Evolutionary conservation across 1,284 basidiomycete species (phyloP), one percentile per base, ranked within the genome.

Genomic region (Moesziomyces antarcticus): DNA sequence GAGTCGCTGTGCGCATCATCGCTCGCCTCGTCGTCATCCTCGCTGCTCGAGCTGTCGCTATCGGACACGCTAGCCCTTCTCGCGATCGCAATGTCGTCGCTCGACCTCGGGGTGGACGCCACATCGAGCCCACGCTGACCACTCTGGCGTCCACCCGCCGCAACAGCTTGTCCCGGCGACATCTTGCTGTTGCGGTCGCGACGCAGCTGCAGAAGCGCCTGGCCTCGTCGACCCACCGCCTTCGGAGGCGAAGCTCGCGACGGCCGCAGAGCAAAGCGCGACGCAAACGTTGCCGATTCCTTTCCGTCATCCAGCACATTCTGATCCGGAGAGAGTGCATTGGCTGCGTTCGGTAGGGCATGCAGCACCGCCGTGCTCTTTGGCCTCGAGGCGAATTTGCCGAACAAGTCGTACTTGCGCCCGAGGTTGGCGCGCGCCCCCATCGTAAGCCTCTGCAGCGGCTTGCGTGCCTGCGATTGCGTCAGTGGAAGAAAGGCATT

Each of bases 401-500:
- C 74, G 3, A 69, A 44, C 45, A 62, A 24, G 22, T 72, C 71
- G 27, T 76, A 75, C 42, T 75, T 75, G 49, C 59, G 62, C 5
- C 49, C 52, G 7, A 74, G 50, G 25, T 56, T 65, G 16, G 53
- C 50, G 14, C 64, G 51, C 9, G 59, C 60, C 30, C 58, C 70
- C 18, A 37, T 40, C 5, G 60, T 30, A 5, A 67, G 53, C 50
- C 54, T 63, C 27, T 60, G 59, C 21, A 73, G 50, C 21, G 70
- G 57, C 43, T 56, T 65, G 20, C 70, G 51, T 7, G 64, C 41
- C 18, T 67, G 50, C n/a, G 55, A 44, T 41, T 61, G 59, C 5
- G 24, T 14, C 16, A 75, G 18, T 5, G 73, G 73, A 10, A 71
- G 45, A 27, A 75, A 75, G 9, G 73, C 68, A n/a, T 56, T 59